Percentiles rank a stretch among this genome's conserved stretches.
These are phyloP conservation scores for Rhizopogon vinicolor DNA, from an alignment of 768 basidiomycete genomes.

Conservation along the genomic window DNA sequence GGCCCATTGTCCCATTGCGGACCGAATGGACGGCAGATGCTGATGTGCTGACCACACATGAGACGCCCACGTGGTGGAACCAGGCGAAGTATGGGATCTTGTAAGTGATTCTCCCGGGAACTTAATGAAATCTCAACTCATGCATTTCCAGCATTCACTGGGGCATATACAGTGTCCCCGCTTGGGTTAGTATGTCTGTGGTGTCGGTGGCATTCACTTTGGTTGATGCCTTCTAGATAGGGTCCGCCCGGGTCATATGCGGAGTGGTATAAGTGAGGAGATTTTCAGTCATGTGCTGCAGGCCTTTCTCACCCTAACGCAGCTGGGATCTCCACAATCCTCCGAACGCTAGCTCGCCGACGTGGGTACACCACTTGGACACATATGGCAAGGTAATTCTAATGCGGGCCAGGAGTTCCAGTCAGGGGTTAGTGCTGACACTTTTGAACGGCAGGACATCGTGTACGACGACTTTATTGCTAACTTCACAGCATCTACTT, in stretches of 20 bases:
- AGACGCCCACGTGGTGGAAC: conserved; percentile 54
- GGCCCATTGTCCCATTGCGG: conserved; percentile 33
- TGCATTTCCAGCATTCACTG: conserved; percentile 40
- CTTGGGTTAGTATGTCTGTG: conserved; percentile 26
- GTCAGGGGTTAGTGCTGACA: neutral
- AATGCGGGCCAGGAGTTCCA: neutral
- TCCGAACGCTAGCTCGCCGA: conserved; percentile 31
- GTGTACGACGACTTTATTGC: conserved; percentile 57
- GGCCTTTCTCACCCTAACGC: neutral
- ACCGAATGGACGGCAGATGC: conserved; percentile 36
- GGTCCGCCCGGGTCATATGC: conserved; percentile 38
- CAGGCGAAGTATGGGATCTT: conserved; percentile 54
- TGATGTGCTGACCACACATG: conserved; percentile 36
- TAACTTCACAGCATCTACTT: conserved; percentile 38
- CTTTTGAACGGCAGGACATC: conserved; percentile 28
- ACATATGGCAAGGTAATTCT: conserved; percentile 38
- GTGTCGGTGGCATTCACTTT: conserved; percentile 10
- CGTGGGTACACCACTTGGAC: conserved; percentile 45
- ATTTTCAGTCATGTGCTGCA: neutral
- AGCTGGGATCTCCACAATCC: conserved; percentile 38
- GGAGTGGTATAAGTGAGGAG: conserved; percentile 49
- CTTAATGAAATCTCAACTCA: neutral
- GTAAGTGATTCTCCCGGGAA: conserved; percentile 24
- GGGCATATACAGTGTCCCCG: conserved; percentile 44
- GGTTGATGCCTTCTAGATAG: conserved; percentile 19